Conservation (phyloP, 495 filamentous ascomycete genomes). For the Podospora anserina region DNA sequence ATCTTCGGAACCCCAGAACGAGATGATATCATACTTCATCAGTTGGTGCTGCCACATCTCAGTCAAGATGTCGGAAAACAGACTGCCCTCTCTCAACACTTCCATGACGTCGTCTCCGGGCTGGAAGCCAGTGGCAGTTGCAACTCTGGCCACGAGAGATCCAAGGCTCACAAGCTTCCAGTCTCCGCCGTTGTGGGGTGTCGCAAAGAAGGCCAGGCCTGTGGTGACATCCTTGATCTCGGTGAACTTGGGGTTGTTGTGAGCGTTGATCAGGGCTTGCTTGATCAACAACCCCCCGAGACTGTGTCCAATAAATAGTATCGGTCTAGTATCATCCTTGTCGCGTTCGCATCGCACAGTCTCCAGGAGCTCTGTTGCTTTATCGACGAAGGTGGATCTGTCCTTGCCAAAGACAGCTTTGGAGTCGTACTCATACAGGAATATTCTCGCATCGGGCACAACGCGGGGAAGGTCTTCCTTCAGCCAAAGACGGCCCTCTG, state of each 20-base stretch:
- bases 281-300: conserved; percentile 26
- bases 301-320: conserved; percentile 25
- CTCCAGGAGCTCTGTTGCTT: conserved; percentile 27
- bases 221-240: conserved; percentile 12
- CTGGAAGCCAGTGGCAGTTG: conserved; percentile 17
- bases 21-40: conserved; percentile 22
- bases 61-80: conserved; percentile 21
- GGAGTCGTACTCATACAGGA: conserved; percentile 32
- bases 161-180: conserved; percentile 10
- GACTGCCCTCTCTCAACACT: conserved; percentile 14
- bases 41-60: conserved; percentile 20
- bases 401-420: conserved; percentile 26
- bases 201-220: conserved; percentile 16
- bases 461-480: conserved; percentile 28
- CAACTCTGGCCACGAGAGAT: conserved; percentile 13
- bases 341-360: conserved; percentile 23
- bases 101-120: conserved; percentile 22
- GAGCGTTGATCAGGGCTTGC: conserved; percentile 24
- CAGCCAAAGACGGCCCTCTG: conserved; percentile 30
- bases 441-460: conserved; percentile 29
- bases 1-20: conserved; percentile 21
- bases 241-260: conserved; percentile 17
- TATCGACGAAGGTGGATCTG: conserved; percentile 25
- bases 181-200: conserved; percentile 15
- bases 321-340: conserved; percentile 13